Percentiles rank a stretch among this genome's conserved stretches.
Evolutionary conservation across 176 grass and related monocot genomes (phyloP).

Genomic region (Carex cristatella): DNA sequence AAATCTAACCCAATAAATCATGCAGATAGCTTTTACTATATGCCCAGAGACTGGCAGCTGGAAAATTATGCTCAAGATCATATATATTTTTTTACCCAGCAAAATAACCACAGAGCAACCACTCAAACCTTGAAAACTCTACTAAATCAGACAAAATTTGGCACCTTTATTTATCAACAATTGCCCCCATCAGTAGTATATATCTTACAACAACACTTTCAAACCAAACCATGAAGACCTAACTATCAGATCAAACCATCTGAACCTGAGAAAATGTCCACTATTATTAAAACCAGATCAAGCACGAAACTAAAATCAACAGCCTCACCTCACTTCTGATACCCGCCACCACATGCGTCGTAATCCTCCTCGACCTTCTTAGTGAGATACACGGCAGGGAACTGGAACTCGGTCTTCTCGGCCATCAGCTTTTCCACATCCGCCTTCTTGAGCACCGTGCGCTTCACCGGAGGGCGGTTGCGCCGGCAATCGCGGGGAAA

Average conservation of each 20-base stretch:
- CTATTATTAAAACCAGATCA: neutral
- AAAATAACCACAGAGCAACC: neutral
- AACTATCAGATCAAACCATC: neutral
- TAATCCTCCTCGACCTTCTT: conserved; percentile 63
- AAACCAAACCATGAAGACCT: neutral
- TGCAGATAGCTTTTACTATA: neutral
- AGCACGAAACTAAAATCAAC: neutral
- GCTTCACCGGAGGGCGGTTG: conserved; percentile 66
- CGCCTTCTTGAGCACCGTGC: conserved; percentile 70
- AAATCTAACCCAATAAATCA: neutral
- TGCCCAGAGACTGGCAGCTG: neutral
- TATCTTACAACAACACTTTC: neutral
- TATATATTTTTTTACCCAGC: neutral
- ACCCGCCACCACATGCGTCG: conserved; percentile 54
- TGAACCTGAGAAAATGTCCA: neutral
- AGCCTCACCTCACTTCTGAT: conserved; percentile 57
- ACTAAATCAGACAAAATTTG: neutral
- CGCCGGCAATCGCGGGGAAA: conserved; percentile 62
- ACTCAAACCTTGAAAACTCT: neutral
- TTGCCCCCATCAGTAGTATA: neutral
- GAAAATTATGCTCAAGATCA: neutral
- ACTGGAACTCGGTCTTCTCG: conserved; percentile 59
- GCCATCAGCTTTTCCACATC: conserved; percentile 80
- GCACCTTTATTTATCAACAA: neutral
- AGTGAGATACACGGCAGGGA: conserved; percentile 58